Conservation (phyloP, 306 rosid species). For the Malus orientalis region DNA sequence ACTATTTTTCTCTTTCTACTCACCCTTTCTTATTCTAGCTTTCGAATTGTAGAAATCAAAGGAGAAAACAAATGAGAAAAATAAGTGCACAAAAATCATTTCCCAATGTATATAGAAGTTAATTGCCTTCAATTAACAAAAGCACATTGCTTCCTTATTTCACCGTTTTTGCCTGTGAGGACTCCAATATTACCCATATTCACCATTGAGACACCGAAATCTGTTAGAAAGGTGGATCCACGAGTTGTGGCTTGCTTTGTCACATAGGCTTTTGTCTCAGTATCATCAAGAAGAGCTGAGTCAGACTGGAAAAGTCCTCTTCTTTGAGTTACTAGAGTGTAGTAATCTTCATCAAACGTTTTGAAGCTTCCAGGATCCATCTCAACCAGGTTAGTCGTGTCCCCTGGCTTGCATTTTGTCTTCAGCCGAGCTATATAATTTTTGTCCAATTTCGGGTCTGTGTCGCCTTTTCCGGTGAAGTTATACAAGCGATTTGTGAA, state of each 20-base stretch:
- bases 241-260: conserved; percentile 3
- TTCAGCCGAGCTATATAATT: conserved; percentile 18
- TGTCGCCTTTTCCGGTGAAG: conserved; percentile 31
- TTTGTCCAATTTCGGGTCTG: conserved; percentile 33
- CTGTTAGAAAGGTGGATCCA: conserved; percentile 20
- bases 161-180: conserved; percentile 33
- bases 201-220: conserved; percentile 33
- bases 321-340: conserved; percentile 22
- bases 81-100: too few species aligned
- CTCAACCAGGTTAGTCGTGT: conserved; percentile 18
- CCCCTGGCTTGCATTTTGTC: conserved; percentile 23
- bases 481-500: conserved; percentile 30
- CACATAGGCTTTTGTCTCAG: conserved; percentile 23
- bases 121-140: conserved; percentile 5
- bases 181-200: conserved; percentile 33
- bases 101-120: background rate
- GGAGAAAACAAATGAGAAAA: too few species aligned
- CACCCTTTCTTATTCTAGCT: background rate
- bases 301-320: conserved; percentile 42
- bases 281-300: conserved; percentile 32
- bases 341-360: conserved; percentile 27
- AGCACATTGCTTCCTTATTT: conserved; percentile 24
- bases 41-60: background rate
- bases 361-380: conserved; percentile 50
- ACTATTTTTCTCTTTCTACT: background rate